A percentile compares a stretch with the other conserved stretches of the same genome.
These are phyloP conservation scores for Saksenaea oblongispora DNA, from an alignment of 371 early-diverging fungal species.

Conservation along the genomic window DNA sequence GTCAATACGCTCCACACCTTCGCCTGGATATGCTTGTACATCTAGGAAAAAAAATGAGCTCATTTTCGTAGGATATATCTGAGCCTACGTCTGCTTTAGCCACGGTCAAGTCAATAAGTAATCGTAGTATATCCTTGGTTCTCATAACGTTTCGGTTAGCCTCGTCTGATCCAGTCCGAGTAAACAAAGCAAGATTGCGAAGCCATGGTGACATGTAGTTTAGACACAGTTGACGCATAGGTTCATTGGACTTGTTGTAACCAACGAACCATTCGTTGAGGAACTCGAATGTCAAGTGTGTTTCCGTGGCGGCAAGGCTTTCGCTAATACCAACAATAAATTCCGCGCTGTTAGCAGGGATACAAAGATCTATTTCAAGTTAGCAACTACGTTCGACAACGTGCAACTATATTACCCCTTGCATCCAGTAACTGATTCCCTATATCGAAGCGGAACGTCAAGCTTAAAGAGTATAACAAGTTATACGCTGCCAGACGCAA, in stretches of 20 bases:
- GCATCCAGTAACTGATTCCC: constrained; percentile 75
- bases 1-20: constrained; percentile 81
- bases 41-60: constrained; percentile 35
- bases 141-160: constrained; percentile 42
- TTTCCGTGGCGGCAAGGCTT: constrained; percentile 69
- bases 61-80: too few species aligned
- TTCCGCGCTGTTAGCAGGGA: constrained; percentile 80
- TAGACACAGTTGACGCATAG: constrained; percentile 73
- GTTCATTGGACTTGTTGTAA: constrained; percentile 68
- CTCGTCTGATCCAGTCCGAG: constrained; percentile 19
- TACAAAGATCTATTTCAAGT: constrained; percentile 65
- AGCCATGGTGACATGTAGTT: constrained; percentile 91
- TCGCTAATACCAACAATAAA: constrained; percentile 79
- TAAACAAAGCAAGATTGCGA: constrained; percentile 66
- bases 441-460: constrained; percentile 77
- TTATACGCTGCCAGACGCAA: constrained; percentile 84
- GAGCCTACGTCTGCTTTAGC: constrained; percentile 60
- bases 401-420: constrained; percentile 40
- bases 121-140: constrained; percentile 69
- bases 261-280: constrained; percentile 82
- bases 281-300: constrained; percentile 85
- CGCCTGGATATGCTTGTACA: constrained; percentile 75
- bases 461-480: constrained; percentile 73
- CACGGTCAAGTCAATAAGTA: constrained; percentile 77
- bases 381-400: background rate